A percentile compares a stretch with the other conserved stretches of the same genome.
phyloP scores from a whole-genome alignment of 1,284 basidiomycete species.

The Naganishia liquefaciens region DNA sequence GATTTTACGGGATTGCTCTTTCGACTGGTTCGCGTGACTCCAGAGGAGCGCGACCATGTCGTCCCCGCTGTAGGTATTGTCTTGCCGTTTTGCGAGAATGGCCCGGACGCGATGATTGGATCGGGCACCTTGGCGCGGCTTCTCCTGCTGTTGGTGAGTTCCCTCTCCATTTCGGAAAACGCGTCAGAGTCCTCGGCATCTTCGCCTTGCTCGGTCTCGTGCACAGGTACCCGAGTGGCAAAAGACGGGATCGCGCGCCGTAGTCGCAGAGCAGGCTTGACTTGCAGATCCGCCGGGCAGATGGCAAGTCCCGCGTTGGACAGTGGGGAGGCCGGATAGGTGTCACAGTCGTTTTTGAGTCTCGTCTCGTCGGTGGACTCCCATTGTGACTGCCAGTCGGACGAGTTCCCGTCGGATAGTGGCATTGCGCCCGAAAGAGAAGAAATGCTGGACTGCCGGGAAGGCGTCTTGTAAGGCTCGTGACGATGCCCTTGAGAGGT shows the following conservation, averaged over 20 bases:
- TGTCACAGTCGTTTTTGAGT: neutral
- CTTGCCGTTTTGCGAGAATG: neutral
- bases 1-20: neutral
- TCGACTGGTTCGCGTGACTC: neutral
- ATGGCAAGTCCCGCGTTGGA: slow-evolving; percentile 13
- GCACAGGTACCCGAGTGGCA: neutral
- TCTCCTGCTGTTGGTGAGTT: neutral
- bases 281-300: slow-evolving; percentile 19
- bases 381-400: slow-evolving; percentile 19
- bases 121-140: neutral
- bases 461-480: slow-evolving; percentile 22
- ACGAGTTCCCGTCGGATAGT: slow-evolving; percentile 12
- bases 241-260: slow-evolving; percentile 1
- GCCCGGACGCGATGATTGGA: neutral
- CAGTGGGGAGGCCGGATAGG: slow-evolving; percentile 7
- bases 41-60: neutral
- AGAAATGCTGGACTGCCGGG: slow-evolving; percentile 29
- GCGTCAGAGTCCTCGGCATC: slow-evolving; percentile 3
- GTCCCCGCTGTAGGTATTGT: neutral
- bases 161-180: neutral
- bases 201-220: neutral
- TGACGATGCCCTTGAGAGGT: slow-evolving; percentile 26
- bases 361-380: slow-evolving; percentile 1
- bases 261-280: neutral
- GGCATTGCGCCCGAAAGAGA: slow-evolving; percentile 12